Percentiles rank a stretch among this genome's conserved stretches.
phyloP scores from a whole-genome alignment of 495 filamentous ascomycete species.

The Aspergillus heteromorphus region DNA sequence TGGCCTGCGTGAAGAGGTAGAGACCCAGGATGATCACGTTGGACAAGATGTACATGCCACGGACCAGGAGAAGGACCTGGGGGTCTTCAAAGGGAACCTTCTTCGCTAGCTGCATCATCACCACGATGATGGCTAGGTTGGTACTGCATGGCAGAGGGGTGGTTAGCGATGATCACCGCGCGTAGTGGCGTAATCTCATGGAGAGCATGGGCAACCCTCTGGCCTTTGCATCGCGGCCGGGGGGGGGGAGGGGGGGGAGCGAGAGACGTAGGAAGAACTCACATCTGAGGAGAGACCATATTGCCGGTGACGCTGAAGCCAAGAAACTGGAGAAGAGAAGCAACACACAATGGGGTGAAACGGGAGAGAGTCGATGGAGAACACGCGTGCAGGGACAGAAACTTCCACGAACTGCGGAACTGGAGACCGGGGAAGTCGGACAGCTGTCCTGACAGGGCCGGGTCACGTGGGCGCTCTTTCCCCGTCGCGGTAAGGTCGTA shows the following conservation, averaged over 20 bases:
- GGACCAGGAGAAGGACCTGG: conserved; percentile 74
- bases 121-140: conserved; percentile 89
- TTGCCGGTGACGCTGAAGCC: conserved; percentile 21
- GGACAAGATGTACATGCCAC: conserved; percentile 75
- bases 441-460: conserved; percentile 24
- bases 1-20: conserved; percentile 73
- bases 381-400: conserved; percentile 23
- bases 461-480: conserved; percentile 13
- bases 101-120: conserved; percentile 97
- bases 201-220: not conserved
- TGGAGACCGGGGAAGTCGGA: conserved; percentile 20
- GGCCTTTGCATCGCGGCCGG: not conserved
- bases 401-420: conserved; percentile 15
- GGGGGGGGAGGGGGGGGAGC: not conserved
- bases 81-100: conserved; percentile 93
- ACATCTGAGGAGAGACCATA: conserved; percentile 48
- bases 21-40: conserved; percentile 82
- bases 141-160: conserved; percentile 51
- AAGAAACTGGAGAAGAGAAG: conserved; percentile 8
- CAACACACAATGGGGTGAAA: conserved; percentile 12
- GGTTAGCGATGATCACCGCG: conserved; percentile 3
- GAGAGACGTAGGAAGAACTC: conserved; percentile 12
- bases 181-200: not conserved
- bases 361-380: conserved; percentile 13
- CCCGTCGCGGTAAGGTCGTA: not conserved